These are phyloP conservation scores for Pythium dissotocum DNA, from an alignment of 352 stramenopile species.

Conservation along the genomic window DNA sequence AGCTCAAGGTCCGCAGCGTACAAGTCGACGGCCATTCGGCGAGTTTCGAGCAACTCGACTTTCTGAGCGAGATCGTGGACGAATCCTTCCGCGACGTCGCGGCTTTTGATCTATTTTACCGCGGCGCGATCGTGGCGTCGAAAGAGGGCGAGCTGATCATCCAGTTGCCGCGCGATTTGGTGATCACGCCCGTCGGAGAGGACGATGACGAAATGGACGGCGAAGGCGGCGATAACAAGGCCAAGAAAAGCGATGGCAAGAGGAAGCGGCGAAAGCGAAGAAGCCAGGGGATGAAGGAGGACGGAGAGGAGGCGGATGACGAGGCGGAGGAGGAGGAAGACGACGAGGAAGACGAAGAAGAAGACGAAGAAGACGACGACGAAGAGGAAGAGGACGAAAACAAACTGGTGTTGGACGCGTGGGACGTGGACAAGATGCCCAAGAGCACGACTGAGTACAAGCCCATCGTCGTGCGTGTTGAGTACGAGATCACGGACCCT, in stretches of 20 bases:
- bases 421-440: constrained; percentile 70
- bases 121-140: constrained; percentile 78
- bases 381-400: constrained; percentile 42
- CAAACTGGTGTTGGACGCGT: constrained; percentile 56
- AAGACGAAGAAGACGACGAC: constrained; percentile 43
- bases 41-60: constrained; percentile 82
- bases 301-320: constrained; percentile 16
- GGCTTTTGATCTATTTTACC: constrained; percentile 87
- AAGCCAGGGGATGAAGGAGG: not conserved
- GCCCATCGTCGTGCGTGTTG: constrained; percentile 64
- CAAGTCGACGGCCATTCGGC: constrained; percentile 53
- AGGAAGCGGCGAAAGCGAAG: constrained; percentile 29
- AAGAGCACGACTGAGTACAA: constrained; percentile 73
- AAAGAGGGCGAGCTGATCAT: constrained; percentile 84
- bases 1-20: constrained; percentile 64
- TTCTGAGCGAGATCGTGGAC: constrained; percentile 73
- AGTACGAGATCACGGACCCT: constrained; percentile 80
- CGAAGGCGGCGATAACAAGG: constrained; percentile 14
- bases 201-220: constrained; percentile 19
- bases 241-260: constrained; percentile 20
- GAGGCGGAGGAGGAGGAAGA: constrained; percentile 33
- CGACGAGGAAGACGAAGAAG: constrained; percentile 41
- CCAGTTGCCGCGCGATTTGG: constrained; percentile 60
- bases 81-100: constrained; percentile 76
- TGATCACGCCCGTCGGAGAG: constrained; percentile 48